These are phyloP conservation scores for Diaporthe caulivora DNA, from an alignment of 2,329 filamentous ascomycete genomes.

Conservation along the genomic window DNA sequence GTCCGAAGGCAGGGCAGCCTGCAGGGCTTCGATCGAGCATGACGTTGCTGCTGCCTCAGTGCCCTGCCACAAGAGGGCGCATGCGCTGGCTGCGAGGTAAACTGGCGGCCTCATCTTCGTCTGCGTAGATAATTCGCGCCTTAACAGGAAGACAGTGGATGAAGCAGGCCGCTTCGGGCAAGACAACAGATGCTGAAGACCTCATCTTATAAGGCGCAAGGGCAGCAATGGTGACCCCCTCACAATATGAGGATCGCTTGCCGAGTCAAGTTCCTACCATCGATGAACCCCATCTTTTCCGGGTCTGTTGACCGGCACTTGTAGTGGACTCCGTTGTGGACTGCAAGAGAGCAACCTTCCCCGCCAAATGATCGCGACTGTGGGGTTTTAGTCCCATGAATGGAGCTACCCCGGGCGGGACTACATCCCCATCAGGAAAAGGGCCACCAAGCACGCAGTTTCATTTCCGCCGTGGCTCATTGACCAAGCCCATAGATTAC, in stretches of 20 bases:
- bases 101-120: not conserved
- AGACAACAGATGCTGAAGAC: not conserved
- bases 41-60: not conserved
- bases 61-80: slow-evolving; percentile 9
- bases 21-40: slow-evolving; percentile 41
- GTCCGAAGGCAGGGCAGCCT: slow-evolving; percentile 43
- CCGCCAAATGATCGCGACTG: not conserved
- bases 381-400: not conserved
- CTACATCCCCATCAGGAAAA: not conserved
- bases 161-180: not conserved
- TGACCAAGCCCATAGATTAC: no score
- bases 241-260: not conserved
- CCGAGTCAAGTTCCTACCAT: slow-evolving; percentile 3
- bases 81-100: not conserved
- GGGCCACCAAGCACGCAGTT: not conserved
- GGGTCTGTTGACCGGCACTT: slow-evolving; percentile 23
- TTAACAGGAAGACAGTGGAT: no score
- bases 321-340: no score
- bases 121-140: not conserved
- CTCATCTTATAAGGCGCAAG: slow-evolving; percentile 17
- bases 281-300: slow-evolving; percentile 20
- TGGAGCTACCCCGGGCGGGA: not conserved
- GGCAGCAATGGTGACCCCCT: not conserved
- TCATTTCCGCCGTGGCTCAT: not conserved
- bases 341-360: not conserved